Base-by-base conservation (phyloP, 495 filamentous ascomycete species). In the Parathielavia appendiculata region DNA sequence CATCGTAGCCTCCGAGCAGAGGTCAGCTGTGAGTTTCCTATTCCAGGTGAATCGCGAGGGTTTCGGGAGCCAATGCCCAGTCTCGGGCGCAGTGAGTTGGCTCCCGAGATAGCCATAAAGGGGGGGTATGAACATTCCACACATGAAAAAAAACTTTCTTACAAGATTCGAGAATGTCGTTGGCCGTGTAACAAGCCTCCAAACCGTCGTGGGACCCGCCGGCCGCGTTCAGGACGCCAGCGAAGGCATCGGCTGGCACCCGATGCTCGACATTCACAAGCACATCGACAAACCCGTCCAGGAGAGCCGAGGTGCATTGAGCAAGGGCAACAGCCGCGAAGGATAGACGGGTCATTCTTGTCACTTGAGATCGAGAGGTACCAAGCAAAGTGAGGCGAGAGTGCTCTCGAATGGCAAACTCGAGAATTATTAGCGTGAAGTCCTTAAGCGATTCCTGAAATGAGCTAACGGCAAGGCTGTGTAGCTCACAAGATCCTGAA, bases 181-280 rank as follows among this genome's bases (percentile, higher is more conserved):
- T 54, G 51, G 59, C 63, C 17, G 56, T 43, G 7, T 39, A 40
- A 46, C 67, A 71, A 22, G 66, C 68, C 0, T 36, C 30, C n/a
- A n/a, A 44, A 12, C 38, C 55, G 5, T 51, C 47, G 47, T 44
- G 35, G n/a, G 14, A 23, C 14, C 26, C 20, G 5, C 44, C 44
- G 10, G 57, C 62, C 11, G 53, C 61, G 12, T 46, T 51, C 6
- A 62, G 13, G 0, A 56, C 36, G 10, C 20, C 50, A 0, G 30
- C 51, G 43, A 61, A 17, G 23, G 36, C 4, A n/a, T 51, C 17
- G 2, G 36, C 4, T 22, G 38, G 23, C 8, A 51, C 30, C 16
- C 7, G 32, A 39, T 52, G 61, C 23, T 59, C 43, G 14, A 58
- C 32, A 14, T 53, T 52, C 30, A 58, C 45, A 16, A 58, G 38